Percentiles rank a stretch among this genome's conserved stretches.
Conservation (phyloP, 2,329 filamentous ascomycete genomes). For the Hypoxylon sp. region DNA sequence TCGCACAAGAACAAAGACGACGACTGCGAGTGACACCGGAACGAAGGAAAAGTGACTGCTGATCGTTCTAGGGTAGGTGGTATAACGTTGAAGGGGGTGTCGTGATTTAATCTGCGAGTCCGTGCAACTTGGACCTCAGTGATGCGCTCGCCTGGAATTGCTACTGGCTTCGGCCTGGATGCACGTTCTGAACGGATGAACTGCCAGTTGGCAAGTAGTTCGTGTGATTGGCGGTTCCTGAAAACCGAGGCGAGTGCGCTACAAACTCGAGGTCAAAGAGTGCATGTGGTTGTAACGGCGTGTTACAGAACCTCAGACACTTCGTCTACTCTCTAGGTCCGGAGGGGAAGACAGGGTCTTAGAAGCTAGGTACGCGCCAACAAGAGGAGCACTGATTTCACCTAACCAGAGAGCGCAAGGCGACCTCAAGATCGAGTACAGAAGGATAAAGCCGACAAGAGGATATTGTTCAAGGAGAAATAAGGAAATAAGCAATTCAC, state of each 20-base stretch:
- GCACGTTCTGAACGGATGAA: conserved; percentile 14
- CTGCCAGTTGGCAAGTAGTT: conserved; percentile 20
- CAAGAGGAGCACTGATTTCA: conserved; percentile 30
- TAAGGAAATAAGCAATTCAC: conserved; percentile 27
- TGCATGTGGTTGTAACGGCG: conserved; percentile 38
- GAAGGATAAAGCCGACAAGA: background rate
- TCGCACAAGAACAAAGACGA: conserved; percentile 48
- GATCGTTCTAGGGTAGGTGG: conserved; percentile 41
- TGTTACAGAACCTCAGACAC: conserved; percentile 48
- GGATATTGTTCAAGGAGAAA: conserved; percentile 1
- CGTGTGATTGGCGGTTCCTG: conserved; percentile 30
- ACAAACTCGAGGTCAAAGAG: conserved; percentile 38
- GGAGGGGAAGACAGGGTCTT: conserved; percentile 23
- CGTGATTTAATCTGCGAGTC: conserved; percentile 35
- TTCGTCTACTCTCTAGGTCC: conserved; percentile 36
- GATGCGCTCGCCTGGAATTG: conserved; percentile 26
- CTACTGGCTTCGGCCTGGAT: conserved; percentile 21
- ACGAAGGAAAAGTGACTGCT: conserved; percentile 29
- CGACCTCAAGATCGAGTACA: conserved; percentile 10
- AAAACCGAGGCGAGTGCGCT: conserved; percentile 36
- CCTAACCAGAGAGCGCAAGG: conserved; percentile 16
- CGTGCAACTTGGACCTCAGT: conserved; percentile 25
- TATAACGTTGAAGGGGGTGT: conserved; percentile 31
- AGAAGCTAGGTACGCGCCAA: conserved; percentile 34
- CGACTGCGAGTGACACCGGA: conserved; percentile 13